Evolutionary conservation across 495 filamentous ascomycete genomes (phyloP), one percentile per base, ranked within the genome.

Genomic region (Parmelia sp.): DNA sequence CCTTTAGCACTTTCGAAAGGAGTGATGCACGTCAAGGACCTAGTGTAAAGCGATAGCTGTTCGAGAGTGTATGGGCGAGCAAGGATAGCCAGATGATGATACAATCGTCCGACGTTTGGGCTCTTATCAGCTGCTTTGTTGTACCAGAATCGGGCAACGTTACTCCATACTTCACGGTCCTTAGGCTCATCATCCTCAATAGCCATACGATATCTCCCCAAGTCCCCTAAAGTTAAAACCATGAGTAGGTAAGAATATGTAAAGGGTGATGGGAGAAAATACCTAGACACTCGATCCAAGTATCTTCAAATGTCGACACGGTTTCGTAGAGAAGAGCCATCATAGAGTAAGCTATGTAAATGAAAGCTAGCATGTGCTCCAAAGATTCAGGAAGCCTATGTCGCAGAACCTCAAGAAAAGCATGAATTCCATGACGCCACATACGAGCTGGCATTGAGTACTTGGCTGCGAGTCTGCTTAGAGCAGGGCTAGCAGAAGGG

Each of bases 201-300:
- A 21, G 80, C 79, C 79, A 82, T 82, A 0, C 80, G 71, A 53
- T 83, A 83, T 25, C 80, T 65, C 1, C 70, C 78, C 25, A 82
- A 66, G 58, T 83, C 80, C 0, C 67, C 71, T 64, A 49, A 6
- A 42, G 25, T 4, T 33, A 3, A 11, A 44, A 3, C 31, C 3
- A 25, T 57, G 4, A 63, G 37, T 29, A 64, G 47, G 68, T 57
- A 31, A 17, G 6, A 19, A 19, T 4, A 0, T 27, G 15, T 14
- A 39, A n/a, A 17, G 23, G 4, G 31, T 0, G 19, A 15, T n/a
- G 12, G 25, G 35, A 36, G 10, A 27, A 21, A 10, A 37, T 65
- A 8, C 79, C 79, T 0, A 96, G 78, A 68, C 90, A 96, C 67
- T 96, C 92, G 31, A 96, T 89, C 92, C 92, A 96, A 0, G 88